Base-by-base conservation (phyloP, 345 rosid species). In the Linum usitatissimum region DNA sequence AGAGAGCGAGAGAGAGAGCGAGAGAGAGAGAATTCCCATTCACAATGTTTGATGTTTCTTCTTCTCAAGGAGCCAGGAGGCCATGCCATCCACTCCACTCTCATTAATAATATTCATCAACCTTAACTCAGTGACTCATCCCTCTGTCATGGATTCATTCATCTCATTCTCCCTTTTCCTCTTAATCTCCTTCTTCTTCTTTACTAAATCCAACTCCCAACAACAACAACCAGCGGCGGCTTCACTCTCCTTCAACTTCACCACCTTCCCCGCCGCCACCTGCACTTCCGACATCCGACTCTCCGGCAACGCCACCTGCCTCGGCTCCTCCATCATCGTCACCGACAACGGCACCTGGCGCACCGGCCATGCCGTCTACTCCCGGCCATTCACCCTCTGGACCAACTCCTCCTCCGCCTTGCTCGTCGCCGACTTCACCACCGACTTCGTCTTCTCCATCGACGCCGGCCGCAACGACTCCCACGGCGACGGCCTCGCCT, bases 211-310 rank as follows among this genome's bases (percentile, higher is more conserved):
- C 3, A 9, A 45, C 9, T 45, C 51, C 17, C 51, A 45, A 10
- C 51, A 9, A 45, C 51, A 45, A 45, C 15, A 45, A 9, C 51
- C 51, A 45, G 17, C 51, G 3, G 9, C 15, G 3, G 9, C 15
- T 45, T 45, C 51, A 9, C 51, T 45, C 74, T 70, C 51, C 14
- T 76, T 76, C 69, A 69, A 15, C 30, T 49, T 69, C 36, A 14
- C 73, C 6, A 55, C 45, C 18, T 76, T 76, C 63, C 18, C 30
- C 19, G 14, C 64, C 1, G 23, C 19, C 19, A 6, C 67, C 0
- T 53, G 63, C 5, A 31, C 6, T 0, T 51, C 5, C 0, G 13
- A 18, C 63, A 48, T 76, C 10, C n/a, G 38, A 0, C 59, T 53
- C n/a, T 60, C 63, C 23, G 70, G 73, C 6, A 57, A 64, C 8